A percentile compares a stretch with the other conserved stretches of the same genome.
Conservation (phyloP, 2,329 filamentous ascomycete species). For the Penicillium sumatraense region DNA sequence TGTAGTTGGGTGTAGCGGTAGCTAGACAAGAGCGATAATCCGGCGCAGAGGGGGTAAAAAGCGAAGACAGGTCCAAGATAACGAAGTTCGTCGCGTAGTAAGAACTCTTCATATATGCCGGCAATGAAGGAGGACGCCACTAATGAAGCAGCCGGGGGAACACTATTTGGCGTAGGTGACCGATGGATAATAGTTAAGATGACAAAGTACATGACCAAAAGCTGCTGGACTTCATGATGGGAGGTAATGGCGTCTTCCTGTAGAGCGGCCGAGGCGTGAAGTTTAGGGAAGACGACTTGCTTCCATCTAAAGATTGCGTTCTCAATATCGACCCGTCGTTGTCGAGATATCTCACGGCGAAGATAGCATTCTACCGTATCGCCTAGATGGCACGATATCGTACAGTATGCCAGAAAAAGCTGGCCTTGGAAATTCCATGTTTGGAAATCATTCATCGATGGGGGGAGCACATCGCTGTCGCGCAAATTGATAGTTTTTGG, state of each 20-base stretch:
- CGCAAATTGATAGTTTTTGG: constrained; percentile 47
- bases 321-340: constrained; percentile 37
- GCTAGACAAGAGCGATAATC: constrained; percentile 45
- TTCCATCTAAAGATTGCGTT: constrained; percentile 49
- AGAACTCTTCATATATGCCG: constrained; percentile 48
- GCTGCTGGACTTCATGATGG: constrained; percentile 43
- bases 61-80: constrained; percentile 47
- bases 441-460: constrained; percentile 42
- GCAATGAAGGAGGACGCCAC: constrained; percentile 48
- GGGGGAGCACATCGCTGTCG: constrained; percentile 45
- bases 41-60: constrained; percentile 47
- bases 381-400: constrained; percentile 46
- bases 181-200: constrained; percentile 46
- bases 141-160: constrained; percentile 42
- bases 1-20: constrained; percentile 40
- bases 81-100: constrained; percentile 46
- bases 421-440: constrained; percentile 31
- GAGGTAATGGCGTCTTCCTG: constrained; percentile 23
- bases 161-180: constrained; percentile 32
- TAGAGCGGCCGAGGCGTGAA: constrained; percentile 17
- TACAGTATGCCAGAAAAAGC: constrained; percentile 45
- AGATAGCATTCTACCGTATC: constrained; percentile 47
- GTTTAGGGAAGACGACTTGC: constrained; percentile 32
- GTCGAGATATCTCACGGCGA: constrained; percentile 36
- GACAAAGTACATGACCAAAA: constrained; percentile 44